Evolutionary conservation across 257 asterid genomes (phyloP).

Genomic region (Fraxinus quadrangulata): DNA sequence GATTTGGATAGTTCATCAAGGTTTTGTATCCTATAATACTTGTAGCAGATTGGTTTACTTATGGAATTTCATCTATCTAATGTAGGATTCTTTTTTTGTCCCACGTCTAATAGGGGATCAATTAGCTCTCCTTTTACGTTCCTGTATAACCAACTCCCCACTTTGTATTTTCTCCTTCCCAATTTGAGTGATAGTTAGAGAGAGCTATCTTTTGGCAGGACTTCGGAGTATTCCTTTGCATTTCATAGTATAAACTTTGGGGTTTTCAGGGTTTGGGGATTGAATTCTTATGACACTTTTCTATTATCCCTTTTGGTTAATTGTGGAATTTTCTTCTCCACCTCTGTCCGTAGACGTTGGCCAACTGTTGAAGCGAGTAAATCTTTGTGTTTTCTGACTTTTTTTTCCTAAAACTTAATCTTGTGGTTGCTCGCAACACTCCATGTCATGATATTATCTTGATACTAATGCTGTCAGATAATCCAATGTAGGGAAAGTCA

Average conservation of each 20-base stretch:
- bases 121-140: too few species aligned
- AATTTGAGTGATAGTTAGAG: too few species aligned
- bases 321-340: neutral
- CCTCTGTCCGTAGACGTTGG: neutral
- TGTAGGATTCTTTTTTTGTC: too few species aligned
- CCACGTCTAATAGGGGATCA: too few species aligned
- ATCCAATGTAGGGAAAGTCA: conserved; percentile 54
- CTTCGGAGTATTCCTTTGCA: too few species aligned
- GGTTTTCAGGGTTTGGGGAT: neutral
- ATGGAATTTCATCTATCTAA: too few species aligned
- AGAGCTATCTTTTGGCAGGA: too few species aligned
- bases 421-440: neutral
- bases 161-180: too few species aligned
- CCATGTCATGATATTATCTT: conserved; percentile 2
- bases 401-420: neutral
- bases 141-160: too few species aligned
- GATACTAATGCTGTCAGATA: conserved; percentile 27
- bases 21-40: neutral
- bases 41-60: conserved; percentile 28
- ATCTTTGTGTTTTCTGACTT: neutral
- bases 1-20: conserved; percentile 34
- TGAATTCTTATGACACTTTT: neutral
- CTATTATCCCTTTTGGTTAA: neutral
- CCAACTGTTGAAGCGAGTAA: neutral
- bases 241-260: too few species aligned